Evolutionary conservation across 2,329 filamentous ascomycete genomes (phyloP), one percentile per base, ranked within the genome.

Genomic region (Colletotrichum costaricense): DNA sequence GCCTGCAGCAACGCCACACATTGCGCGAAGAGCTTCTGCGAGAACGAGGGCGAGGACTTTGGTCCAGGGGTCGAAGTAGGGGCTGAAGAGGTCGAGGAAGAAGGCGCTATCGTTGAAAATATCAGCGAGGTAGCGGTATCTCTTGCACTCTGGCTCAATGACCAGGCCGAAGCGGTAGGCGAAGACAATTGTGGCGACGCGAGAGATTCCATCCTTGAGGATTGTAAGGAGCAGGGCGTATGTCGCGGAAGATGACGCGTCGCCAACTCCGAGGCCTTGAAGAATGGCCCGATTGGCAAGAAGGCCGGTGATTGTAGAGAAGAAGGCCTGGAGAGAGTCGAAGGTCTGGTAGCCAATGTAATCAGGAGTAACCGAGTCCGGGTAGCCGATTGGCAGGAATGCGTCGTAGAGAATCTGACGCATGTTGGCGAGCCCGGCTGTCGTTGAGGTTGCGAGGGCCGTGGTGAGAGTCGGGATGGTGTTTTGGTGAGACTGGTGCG

Each of bases 1-100:
- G 14, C 94, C 95, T 0, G 95, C 96, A 0, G 96, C 94, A 5
- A 98, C 95, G 30, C 96, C 97, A 79, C 97, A 98, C 0, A 98
- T 84, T 0, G 88, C 86, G 3, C 89, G 84, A 57, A 91, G 80
- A 19, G 88, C 84, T 67, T 89, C 87, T 2, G 88, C 86, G 0
- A 81, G 81, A 5, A 87, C 85, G 60, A 91, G 84, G 8, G 88
- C 84, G 3, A 84, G 63, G 6, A 89, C 81, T 77, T 89, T 90
- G 33, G 84, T 83, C 60, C 82, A 81, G 0, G 85, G 80, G 0
- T 93, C 91, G 58, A 97, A 89, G 19, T 89, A 90, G 0, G 95
- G 95, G 4, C 93, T 95, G 52, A 96, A 86, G 73, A 95, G 92
- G 80, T 98, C 94, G n/a, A 98, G 88, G 67, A 97, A 87, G 86